phyloP scores from a whole-genome alignment of 2,329 filamentous ascomycete species.

The Xylariomycetidae sp. region DNA sequence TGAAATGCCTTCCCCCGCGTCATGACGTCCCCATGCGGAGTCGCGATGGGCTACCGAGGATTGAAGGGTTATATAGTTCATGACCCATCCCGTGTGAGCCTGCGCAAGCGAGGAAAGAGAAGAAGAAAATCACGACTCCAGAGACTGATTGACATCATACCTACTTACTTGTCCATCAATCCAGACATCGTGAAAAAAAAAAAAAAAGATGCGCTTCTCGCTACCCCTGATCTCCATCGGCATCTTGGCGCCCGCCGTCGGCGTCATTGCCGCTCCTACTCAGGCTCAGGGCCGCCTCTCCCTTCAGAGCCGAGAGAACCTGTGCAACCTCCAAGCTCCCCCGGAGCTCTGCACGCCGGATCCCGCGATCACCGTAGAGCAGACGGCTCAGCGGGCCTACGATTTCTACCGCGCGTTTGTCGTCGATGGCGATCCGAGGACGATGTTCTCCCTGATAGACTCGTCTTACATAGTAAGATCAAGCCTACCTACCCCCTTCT shows the following conservation, averaged over 20 bases:
- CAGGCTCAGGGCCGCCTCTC: no score
- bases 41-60: background rate
- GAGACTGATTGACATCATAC: no score
- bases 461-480: constrained; percentile 29
- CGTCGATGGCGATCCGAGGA: constrained; percentile 33
- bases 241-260: constrained; percentile 21
- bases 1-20: background rate
- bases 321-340: constrained; percentile 30
- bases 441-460: constrained; percentile 37
- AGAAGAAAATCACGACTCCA: background rate
- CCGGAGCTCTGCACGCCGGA: constrained; percentile 32
- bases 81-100: background rate
- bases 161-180: background rate
- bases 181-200: background rate
- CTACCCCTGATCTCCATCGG: constrained; percentile 17
- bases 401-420: constrained; percentile 37
- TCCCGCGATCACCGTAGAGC: constrained; percentile 28
- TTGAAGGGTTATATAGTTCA: background rate
- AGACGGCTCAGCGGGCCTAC: constrained; percentile 34
- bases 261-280: constrained; percentile 25
- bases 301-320: constrained; percentile 29
- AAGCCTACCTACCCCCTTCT: no score
- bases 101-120: background rate
- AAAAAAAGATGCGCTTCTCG: constrained; percentile 28
- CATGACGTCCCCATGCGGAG: background rate